A percentile compares a stretch with the other conserved stretches of the same genome.
Conservation (phyloP, 441 rosid genomes). For the Manihot esculenta region DNA sequence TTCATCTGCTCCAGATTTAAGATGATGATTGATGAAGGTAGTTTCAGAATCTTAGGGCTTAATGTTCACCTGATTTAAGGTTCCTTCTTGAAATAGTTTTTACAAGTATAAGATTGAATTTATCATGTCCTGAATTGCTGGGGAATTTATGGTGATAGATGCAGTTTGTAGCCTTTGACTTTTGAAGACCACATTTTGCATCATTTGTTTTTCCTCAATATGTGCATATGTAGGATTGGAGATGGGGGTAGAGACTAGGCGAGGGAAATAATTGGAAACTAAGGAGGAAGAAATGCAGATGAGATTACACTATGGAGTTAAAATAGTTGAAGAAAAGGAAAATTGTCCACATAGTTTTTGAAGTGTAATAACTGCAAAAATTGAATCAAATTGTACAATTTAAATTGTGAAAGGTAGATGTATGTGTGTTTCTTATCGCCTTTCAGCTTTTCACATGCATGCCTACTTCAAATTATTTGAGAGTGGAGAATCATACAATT, state of each 20-base stretch:
- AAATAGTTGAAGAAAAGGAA: neutral
- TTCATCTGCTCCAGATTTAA: neutral
- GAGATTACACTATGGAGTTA: neutral
- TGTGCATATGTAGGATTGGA: too few species aligned
- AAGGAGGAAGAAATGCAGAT: neutral
- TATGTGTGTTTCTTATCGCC: too few species aligned
- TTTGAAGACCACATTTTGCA: too few species aligned
- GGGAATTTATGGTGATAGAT: neutral
- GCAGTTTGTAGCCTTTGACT: too few species aligned
- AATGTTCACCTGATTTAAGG: neutral
- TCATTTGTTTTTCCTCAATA: too few species aligned
- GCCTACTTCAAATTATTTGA: neutral
- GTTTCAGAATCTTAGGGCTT: neutral
- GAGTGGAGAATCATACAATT: neutral
- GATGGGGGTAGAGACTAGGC: too few species aligned
- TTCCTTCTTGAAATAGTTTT: neutral
- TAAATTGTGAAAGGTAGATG: neutral
- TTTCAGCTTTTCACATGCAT: neutral
- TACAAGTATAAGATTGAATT: neutral
- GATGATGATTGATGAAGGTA: too few species aligned
- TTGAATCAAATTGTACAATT: neutral
- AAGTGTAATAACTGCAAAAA: neutral
- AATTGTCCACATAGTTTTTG: neutral
- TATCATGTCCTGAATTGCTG: neutral
- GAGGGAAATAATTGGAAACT: neutral